Evolutionary conservation across 495 filamentous ascomycete species (phyloP).

Genomic region (Tuber brumale): DNA sequence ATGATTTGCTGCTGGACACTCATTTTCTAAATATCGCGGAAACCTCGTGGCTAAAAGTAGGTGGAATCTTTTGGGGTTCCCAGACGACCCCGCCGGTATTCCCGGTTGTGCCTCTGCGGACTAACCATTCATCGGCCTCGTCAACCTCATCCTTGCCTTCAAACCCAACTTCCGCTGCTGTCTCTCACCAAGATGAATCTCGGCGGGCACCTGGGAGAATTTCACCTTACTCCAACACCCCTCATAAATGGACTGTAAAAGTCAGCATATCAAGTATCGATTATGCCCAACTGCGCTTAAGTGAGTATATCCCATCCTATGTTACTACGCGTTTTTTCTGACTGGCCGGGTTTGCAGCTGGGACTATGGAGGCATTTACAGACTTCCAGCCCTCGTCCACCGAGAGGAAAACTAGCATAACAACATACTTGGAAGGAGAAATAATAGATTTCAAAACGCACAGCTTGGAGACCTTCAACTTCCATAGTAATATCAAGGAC

Average conservation of each 20-base stretch:
- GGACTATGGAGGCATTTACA: conserved; percentile 74
- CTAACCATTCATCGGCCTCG: conserved; percentile 27
- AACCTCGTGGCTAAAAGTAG: conserved; percentile 61
- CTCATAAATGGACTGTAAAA: conserved; percentile 66
- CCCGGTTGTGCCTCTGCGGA: conserved; percentile 15
- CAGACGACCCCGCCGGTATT: conserved; percentile 49
- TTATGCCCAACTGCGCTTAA: conserved; percentile 44
- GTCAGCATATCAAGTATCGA: conserved; percentile 66
- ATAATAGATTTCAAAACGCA: conserved; percentile 67
- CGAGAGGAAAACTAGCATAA: conserved; percentile 54
- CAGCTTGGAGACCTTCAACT: conserved; percentile 62
- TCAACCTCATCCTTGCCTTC: conserved; percentile 35
- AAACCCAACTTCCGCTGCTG: conserved; percentile 16
- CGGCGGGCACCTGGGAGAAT: conserved; percentile 26
- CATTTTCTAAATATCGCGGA: conserved; percentile 50
- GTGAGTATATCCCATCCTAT: conserved; percentile 22
- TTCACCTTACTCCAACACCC: conserved; percentile 37
- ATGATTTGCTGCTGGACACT: conserved; percentile 60
- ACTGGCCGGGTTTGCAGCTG: conserved; percentile 43
- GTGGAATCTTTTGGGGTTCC: conserved; percentile 58
- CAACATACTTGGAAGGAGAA: conserved; percentile 69
- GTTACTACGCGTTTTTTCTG: conserved; percentile 7
- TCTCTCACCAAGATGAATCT: conserved; percentile 20
- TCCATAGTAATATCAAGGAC: conserved; percentile 53
- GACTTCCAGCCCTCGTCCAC: conserved; percentile 53